Evolutionary conservation across 176 grass and related monocot species (phyloP), one percentile per base, ranked within the genome.

Genomic region (Bromus sterilis): DNA sequence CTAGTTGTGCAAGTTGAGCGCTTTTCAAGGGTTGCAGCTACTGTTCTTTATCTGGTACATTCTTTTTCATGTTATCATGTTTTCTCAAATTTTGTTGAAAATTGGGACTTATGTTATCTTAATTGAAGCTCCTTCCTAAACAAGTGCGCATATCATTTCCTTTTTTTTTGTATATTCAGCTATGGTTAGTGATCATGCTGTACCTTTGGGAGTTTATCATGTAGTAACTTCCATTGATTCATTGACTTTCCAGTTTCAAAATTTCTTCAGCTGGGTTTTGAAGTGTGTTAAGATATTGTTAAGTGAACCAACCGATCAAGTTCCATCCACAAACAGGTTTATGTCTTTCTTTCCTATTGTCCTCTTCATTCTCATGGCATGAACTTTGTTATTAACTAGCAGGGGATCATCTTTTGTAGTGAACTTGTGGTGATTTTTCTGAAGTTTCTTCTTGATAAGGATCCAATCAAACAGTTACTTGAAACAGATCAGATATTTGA

Each of bases 261-360:
- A 98, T 91, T 98, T 98, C 79, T 93, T 94, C 51, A 94, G 86
- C 71, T 98, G 95, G 95, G 86, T 98, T 84, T 86, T 94, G 77
- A 94, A 91, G 83, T 93, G 81, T 77, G 88, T 92, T 32, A 98
- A 93, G 84, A 89, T 93, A 83, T 85, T 98, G 55, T 80, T 98
- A 78, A 92, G 82, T 78, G 95, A 98, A 66, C 92, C 92, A 83
- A 93, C 70, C 0, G 92, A 98, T 78, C 95, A 94, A 89, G 66
- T 91, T 64, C 89, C 84, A 71, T 55, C 92, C 53, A 59, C 86
- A 70, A 94, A 94, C 89, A 94, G 92, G 92, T 91, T 82, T 84
- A 42, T 41, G 40, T 49, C 42, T 48, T 81, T 21, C 56, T 37
- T 31, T 42, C 18, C 4, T 81, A 35, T 33, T 65, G 48, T 74